A percentile compares a stretch with the other conserved stretches of the same genome.
These are phyloP conservation scores for Cerrena zonata DNA, from an alignment of 1,284 basidiomycete species.

Conservation along the genomic window DNA sequence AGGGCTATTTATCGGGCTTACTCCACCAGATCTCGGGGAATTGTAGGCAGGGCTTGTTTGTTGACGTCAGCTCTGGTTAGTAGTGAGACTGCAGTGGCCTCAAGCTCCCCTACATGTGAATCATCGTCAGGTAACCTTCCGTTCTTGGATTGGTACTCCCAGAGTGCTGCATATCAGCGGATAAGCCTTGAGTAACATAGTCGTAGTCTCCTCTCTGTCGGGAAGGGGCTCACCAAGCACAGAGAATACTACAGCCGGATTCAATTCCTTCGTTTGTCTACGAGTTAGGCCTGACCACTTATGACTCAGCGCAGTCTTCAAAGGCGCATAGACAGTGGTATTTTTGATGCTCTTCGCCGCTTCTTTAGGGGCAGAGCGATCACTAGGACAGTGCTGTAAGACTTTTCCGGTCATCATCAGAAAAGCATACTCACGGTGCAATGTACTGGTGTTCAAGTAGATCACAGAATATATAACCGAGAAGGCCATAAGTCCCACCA, in stretches of 20 bases:
- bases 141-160: conserved; percentile 73
- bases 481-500: conserved; percentile 83
- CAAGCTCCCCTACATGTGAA: conserved; percentile 51
- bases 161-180: conserved; percentile 51
- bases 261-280: conserved; percentile 72
- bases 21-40: conserved; percentile 56
- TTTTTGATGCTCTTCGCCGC: conserved; percentile 61
- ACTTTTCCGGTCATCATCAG: conserved; percentile 8
- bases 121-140: conserved; percentile 50
- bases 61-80: conserved; percentile 64
- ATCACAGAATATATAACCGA: conserved; percentile 93
- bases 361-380: conserved; percentile 58
- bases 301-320: conserved; percentile 61
- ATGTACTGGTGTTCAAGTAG: conserved; percentile 83
- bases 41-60: conserved; percentile 51
- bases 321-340: conserved; percentile 58
- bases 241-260: conserved; percentile 65
- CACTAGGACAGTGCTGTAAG: conserved; percentile 33
- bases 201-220: background rate
- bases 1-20: conserved; percentile 31
- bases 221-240: conserved; percentile 57
- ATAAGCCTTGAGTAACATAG: conserved; percentile 3
- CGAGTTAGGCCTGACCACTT: conserved; percentile 67
- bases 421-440: conserved; percentile 54
- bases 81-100: conserved; percentile 55